phyloP scores from a whole-genome alignment of 2,329 filamentous ascomycete genomes.

The Cladosporium phlei region DNA sequence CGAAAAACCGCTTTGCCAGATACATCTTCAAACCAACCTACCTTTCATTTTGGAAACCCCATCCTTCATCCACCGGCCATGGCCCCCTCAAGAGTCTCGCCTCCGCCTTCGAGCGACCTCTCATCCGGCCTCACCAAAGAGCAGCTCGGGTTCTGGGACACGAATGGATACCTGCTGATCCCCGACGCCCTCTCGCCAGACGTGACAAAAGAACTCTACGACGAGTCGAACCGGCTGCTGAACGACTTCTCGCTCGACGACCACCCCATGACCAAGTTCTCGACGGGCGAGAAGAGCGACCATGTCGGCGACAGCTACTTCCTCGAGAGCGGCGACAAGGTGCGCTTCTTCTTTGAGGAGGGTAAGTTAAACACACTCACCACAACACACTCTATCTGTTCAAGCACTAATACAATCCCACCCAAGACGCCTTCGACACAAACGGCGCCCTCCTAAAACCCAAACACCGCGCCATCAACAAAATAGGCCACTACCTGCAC shows the following conservation, averaged over 20 bases:
- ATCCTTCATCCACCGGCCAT: conserved; percentile 15
- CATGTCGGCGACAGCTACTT: conserved; percentile 97
- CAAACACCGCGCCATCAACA: conserved; percentile 79
- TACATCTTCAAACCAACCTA: too few relatives aligned
- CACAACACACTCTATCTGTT: background rate
- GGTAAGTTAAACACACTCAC: conserved; percentile 30
- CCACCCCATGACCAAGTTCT: conserved; percentile 92
- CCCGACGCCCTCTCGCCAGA: conserved; percentile 65
- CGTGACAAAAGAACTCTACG: conserved; percentile 64
- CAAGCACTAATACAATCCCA: background rate
- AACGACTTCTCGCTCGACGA: conserved; percentile 69
- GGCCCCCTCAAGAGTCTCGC: conserved; percentile 28
- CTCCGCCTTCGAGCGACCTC: conserved; percentile 21
- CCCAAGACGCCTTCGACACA: conserved; percentile 66
- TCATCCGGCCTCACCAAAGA: conserved; percentile 59
- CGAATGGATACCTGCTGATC: conserved; percentile 87
- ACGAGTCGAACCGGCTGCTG: conserved; percentile 71
- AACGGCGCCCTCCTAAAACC: conserved; percentile 65
- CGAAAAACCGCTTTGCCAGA: too few relatives aligned
- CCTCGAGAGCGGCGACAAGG: conserved; percentile 79
- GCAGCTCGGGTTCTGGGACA: conserved; percentile 68
- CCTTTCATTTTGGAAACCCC: background rate
- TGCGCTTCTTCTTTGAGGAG: conserved; percentile 96
- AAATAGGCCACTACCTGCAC: conserved; percentile 50
- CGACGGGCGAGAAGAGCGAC: conserved; percentile 67